Evolutionary conservation across 495 filamentous ascomycete genomes (phyloP), one percentile per base, ranked within the genome.

Genomic region (Aspergillus indologenus): DNA sequence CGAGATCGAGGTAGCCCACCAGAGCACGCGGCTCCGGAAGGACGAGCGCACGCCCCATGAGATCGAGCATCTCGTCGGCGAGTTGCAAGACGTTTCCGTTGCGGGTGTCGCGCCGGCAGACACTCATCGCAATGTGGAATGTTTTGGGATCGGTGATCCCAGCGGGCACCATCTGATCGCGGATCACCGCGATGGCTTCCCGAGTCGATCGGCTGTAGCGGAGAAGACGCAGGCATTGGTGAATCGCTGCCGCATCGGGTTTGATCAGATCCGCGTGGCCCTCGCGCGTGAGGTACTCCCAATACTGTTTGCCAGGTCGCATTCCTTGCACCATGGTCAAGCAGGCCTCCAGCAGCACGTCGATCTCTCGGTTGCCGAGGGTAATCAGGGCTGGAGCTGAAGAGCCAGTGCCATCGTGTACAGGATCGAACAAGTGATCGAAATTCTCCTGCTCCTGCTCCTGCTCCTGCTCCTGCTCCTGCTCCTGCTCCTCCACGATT

Each of bases 231-330:
- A 97, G 78, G 62, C 87, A 88, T 52, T 72, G 68, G 64, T 85
- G 73, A 71, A 82, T 87, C 64, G 90, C 89, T 21, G 83, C 75
- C 11, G 72, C 53, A 69, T 98, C 94, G 5, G 92, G 92, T 3
- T 74, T 60, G 56, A 96, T 69, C 21, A 64, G 68, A 65, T 83
- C 72, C 3, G 66, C 29, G 0, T 67, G 64, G 6, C 68, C 58
- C 1, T 68, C 70, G 20, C 68, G 56, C 0, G 87, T 90, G 59
- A 97, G 74, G 12, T 86, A 65, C 9, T 85, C 69, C 91, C 91
- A 96, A 74, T 97, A 96, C 15, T 75, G 73, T 24, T 72, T 68
- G 14, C 84, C 86, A 40, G 63, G 45, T 3, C 62, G 61, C 5
- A 62, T 45, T 4, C 62, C 70, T 53, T 77, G 71, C 1, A 62